Evolutionary conservation across 176 grass and related monocot species (phyloP), one percentile per base, ranked within the genome.

Genomic region (Pharus latifolius): DNA sequence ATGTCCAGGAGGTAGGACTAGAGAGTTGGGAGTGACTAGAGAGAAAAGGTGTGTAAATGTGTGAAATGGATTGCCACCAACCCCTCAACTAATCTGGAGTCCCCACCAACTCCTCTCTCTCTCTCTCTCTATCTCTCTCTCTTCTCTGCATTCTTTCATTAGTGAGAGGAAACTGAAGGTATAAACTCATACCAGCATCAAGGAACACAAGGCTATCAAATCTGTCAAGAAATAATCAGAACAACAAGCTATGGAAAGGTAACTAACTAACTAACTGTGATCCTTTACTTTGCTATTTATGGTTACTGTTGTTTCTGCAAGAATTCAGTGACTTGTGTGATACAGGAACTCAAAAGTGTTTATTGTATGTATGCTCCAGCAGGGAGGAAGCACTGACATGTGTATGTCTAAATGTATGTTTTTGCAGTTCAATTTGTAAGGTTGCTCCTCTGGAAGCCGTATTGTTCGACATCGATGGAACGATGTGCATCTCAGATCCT

Each of bases 381-480:
- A n/a, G n/a, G n/a, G n/a, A n/a, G n/a, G n/a, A n/a, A n/a, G n/a
- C n/a, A 19, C 1, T 24, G 34, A 23, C 3, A 40, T 40, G 4
- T 7, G 34, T 10, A 11, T 6, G 7, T 19, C 0, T 4, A 28
- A 33, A 4, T 10, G 53, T 23, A 3, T 56, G 34, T 3, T 1
- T 33, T 31, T 69, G 67, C 82, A 78, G 85, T 19, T 79, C 68
- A 53, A 47, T 96, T 7, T 51, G 49, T 33, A 63, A 62, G 20
- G 48, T 89, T 34, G 55, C 86, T 48, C 81, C 80, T 4, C 59
- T 97, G 19, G 89, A 83, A 43, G 94, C 94, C 18, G 40, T 97
- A 11, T 63, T 97, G 50, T 90, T 97, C 60, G 94, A 97, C 69
- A 80, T 97, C 72, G 86, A 97, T 32, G 89, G 89, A 51, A 96